A percentile compares a stretch with the other conserved stretches of the same genome.
phyloP scores from a whole-genome alignment of 768 basidiomycete genomes.

The Tephrocybe sp. region DNA sequence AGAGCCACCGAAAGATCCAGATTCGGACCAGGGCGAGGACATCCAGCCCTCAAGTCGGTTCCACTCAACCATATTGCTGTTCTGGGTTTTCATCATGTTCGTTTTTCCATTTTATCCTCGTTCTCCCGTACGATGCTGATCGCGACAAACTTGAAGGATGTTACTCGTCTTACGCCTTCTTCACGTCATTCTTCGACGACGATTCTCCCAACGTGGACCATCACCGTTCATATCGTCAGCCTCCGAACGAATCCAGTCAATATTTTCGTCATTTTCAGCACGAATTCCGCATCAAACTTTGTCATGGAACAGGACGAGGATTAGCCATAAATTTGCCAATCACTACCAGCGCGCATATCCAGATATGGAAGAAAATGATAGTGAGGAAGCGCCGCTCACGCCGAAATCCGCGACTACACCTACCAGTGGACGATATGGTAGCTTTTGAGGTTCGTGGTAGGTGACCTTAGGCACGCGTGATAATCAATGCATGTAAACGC shows the following conservation, averaged over 20 bases:
- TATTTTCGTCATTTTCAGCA: neutral
- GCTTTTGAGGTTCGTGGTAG: neutral
- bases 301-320: neutral
- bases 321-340: neutral
- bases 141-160: neutral
- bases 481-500: too few species aligned
- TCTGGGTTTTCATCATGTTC: conserved; percentile 1
- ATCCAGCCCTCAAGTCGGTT: neutral
- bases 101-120: neutral
- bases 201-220: neutral
- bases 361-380: conserved; percentile 1
- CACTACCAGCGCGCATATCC: neutral
- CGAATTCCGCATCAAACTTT: neutral
- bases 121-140: neutral
- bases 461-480: too few species aligned
- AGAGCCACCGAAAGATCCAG: conserved; percentile 18
- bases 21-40: neutral
- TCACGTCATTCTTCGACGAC: neutral
- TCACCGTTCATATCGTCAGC: neutral
- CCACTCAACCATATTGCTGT: neutral
- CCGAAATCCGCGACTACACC: neutral
- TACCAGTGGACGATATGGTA: neutral
- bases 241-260: neutral
- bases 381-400: conserved; percentile 11
- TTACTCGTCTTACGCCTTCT: neutral